Percentiles rank a stretch among this genome's conserved stretches.
phyloP scores from a whole-genome alignment of 345 rosid genomes.

The Eucalyptus erythrocorys region DNA sequence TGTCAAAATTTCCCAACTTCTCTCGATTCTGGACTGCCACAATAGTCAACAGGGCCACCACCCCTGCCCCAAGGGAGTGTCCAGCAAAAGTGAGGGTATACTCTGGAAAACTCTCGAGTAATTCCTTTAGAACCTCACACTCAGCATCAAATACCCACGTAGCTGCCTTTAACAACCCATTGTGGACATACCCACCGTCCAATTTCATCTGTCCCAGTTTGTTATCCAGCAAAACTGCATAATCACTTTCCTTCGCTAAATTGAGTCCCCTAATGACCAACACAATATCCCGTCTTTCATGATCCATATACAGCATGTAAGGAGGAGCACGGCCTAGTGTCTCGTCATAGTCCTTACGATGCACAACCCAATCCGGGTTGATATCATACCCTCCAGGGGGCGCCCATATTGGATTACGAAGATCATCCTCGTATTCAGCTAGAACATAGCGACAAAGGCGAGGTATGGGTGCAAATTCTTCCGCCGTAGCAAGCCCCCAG shows the following conservation, averaged over 20 bases:
- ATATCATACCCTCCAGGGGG: conserved; percentile 85
- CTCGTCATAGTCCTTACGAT: conserved; percentile 49
- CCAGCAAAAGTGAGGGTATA: conserved; percentile 82
- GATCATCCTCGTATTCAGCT: conserved; percentile 71
- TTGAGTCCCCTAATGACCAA: conserved; percentile 73
- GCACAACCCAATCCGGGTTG: conserved; percentile 52
- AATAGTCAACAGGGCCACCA: conserved; percentile 57
- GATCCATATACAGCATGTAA: conserved; percentile 81
- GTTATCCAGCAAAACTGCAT: conserved; percentile 81
- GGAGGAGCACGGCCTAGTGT: conserved; percentile 64
- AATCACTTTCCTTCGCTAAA: conserved; percentile 76
- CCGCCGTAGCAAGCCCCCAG: conserved; percentile 71
- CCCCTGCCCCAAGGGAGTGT: conserved; percentile 87
- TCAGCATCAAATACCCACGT: conserved; percentile 69
- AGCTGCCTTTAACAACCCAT: conserved; percentile 81
- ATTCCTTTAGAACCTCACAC: conserved; percentile 38
- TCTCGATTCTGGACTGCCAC: conserved; percentile 44
- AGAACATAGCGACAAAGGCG: conserved; percentile 65
- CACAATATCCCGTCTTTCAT: conserved; percentile 43
- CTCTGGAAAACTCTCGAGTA: conserved; percentile 43
- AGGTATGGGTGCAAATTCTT: conserved; percentile 77
- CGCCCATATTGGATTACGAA: conserved; percentile 67
- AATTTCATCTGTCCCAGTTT: conserved; percentile 84
- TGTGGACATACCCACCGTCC: conserved; percentile 89
- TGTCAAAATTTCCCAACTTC: conserved; percentile 58